Evolutionary conservation across 768 basidiomycete genomes (phyloP).

Genomic region (Collybia sp.): DNA sequence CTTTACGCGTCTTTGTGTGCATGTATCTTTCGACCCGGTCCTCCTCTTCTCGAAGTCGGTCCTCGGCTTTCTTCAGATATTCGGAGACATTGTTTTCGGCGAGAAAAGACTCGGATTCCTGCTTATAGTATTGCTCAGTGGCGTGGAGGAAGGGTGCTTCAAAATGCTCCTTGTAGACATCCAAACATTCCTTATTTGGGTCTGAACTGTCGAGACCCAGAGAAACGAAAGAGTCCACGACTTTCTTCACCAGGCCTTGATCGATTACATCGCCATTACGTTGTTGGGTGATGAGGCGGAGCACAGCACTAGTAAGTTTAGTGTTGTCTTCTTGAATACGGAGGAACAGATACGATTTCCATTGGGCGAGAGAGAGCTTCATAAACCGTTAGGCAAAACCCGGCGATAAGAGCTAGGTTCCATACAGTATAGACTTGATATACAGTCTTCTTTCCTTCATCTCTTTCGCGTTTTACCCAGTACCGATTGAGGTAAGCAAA

Average conservation of each 20-base stretch:
- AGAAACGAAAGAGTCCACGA: conserved; percentile 96
- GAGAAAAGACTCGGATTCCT: conserved; percentile 90
- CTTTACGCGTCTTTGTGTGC: conserved; percentile 86
- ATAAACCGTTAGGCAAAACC: conserved; percentile 4
- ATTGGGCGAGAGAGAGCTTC: conserved; percentile 91
- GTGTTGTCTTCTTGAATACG: conserved; percentile 76
- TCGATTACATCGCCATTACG: conserved; percentile 95
- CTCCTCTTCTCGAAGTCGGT: conserved; percentile 91
- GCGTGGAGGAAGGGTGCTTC: conserved; percentile 84
- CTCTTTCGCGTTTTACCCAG: conserved; percentile 98
- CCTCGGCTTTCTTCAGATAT: conserved; percentile 95
- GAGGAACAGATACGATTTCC: conserved; percentile 90
- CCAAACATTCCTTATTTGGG: conserved; percentile 90
- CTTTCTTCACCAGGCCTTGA: conserved; percentile 93
- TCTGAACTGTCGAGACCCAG: conserved; percentile 90
- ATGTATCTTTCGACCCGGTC: conserved; percentile 95
- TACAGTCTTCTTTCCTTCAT: conserved; percentile 94
- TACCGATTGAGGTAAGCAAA: conserved; percentile 98
- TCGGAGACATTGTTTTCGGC: conserved; percentile 91
- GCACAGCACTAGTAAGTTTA: conserved; percentile 82
- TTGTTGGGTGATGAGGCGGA: conserved; percentile 88
- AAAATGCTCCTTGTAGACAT: conserved; percentile 93
- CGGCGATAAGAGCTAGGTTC: not conserved
- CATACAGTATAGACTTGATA: conserved; percentile 95
- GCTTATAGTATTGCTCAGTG: conserved; percentile 90